phyloP scores from a whole-genome alignment of 805 yeast genomes.

The Metschnikowia peoriensis region DNA sequence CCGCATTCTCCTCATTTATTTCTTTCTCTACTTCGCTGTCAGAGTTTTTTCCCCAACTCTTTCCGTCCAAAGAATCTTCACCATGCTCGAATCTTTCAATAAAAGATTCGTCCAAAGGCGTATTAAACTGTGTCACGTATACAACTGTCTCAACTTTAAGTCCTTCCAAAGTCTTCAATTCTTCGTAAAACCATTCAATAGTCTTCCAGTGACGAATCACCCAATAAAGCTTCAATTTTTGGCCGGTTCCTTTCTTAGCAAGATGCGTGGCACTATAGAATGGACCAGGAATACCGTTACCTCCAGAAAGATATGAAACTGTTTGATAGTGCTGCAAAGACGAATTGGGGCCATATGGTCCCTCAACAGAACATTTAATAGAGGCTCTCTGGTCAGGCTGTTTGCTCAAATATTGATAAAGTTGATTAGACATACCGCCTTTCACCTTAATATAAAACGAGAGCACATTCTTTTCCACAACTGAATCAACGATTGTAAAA shows the following conservation, averaged over 20 bases:
- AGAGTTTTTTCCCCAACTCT: slow-evolving; percentile 12
- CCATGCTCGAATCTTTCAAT: slow-evolving; percentile 9
- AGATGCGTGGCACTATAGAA: slow-evolving; percentile 42
- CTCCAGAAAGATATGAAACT: slow-evolving; percentile 58
- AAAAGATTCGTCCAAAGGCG: slow-evolving; percentile 18
- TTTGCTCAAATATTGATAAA: slow-evolving; percentile 31
- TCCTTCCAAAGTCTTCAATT: slow-evolving; percentile 31
- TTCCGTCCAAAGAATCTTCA: slow-evolving; percentile 8
- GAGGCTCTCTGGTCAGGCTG: slow-evolving; percentile 31
- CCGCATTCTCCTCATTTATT: slow-evolving; percentile 12
- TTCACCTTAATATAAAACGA: slow-evolving; percentile 50
- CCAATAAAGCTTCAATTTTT: slow-evolving; percentile 33
- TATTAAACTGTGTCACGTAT: slow-evolving; percentile 25
- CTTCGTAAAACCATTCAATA: slow-evolving; percentile 40
- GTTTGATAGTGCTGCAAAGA: slow-evolving; percentile 49
- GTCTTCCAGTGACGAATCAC: slow-evolving; percentile 39
- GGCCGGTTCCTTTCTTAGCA: slow-evolving; percentile 14
- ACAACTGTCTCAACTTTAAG: slow-evolving; percentile 37
- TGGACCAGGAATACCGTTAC: slow-evolving; percentile 62
- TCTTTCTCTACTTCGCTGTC: slow-evolving; percentile 6
- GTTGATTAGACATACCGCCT: slow-evolving; percentile 54
- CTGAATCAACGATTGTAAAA: slow-evolving; percentile 54
- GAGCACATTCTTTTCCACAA: slow-evolving; percentile 39
- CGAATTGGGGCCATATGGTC: slow-evolving; percentile 54
- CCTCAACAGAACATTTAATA: slow-evolving; percentile 52